Evolutionary conservation across 2,329 filamentous ascomycete genomes (phyloP).

Genomic region (Penicillium sp.): DNA sequence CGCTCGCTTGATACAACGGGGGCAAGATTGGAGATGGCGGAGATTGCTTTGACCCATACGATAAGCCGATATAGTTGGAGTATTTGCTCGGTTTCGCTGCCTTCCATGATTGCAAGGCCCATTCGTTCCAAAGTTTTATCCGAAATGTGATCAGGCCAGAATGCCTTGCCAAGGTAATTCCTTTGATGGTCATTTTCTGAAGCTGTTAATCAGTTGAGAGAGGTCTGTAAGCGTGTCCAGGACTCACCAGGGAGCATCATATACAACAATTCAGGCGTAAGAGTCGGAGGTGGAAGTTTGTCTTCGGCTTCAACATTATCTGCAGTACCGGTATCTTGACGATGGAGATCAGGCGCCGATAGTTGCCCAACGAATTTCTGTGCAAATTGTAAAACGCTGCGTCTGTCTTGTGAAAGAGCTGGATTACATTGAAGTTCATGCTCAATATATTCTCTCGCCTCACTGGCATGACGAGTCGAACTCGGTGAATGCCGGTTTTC

Average conservation of each 20-base stretch:
- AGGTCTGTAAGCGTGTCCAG: not conserved
- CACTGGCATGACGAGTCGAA: constrained; percentile 18
- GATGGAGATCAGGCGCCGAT: constrained; percentile 17
- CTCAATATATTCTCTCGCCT: constrained; percentile 22
- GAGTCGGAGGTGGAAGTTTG: constrained; percentile 8
- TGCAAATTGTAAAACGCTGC: constrained; percentile 15
- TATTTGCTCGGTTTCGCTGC: constrained; percentile 16
- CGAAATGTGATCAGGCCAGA: constrained; percentile 23
- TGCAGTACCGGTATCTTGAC: constrained; percentile 5
- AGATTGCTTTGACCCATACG: constrained; percentile 20
- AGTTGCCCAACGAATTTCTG: constrained; percentile 19
- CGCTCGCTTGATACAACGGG: constrained; percentile 15
- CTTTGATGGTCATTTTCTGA: constrained; percentile 15
- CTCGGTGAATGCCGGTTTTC: constrained; percentile 12
- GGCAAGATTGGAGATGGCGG: constrained; percentile 17
- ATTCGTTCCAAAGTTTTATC: constrained; percentile 19
- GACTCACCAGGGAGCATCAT: constrained; percentile 21
- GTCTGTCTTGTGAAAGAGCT: constrained; percentile 19
- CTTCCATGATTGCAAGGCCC: constrained; percentile 21
- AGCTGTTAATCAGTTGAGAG: not conserved
- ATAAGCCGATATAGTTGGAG: constrained; percentile 17
- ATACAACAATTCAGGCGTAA: constrained; percentile 20
- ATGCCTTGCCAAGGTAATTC: constrained; percentile 15
- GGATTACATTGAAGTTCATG: constrained; percentile 22
- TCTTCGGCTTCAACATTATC: constrained; percentile 12